Evolutionary conservation across 306 rosid species (phyloP), one percentile per base, ranked within the genome.

Genomic region (Gillenia trifoliata): DNA sequence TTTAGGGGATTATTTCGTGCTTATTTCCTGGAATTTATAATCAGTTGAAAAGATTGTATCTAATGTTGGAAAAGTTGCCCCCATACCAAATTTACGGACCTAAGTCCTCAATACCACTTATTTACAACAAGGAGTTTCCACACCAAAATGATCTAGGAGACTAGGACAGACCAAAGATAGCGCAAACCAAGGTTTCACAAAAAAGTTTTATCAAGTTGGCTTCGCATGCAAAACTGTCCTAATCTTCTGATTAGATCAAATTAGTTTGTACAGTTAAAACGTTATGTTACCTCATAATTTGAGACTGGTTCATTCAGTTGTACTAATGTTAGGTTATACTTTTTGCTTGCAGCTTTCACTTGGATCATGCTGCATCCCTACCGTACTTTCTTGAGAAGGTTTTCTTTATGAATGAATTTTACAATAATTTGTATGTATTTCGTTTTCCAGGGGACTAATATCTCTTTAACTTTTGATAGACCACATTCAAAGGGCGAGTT

Each of bases 361-460:
- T 94, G 85, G 98, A 94, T 75, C 98, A 94, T 56, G 92, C 98
- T 1, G 97, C 97, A 1, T 94, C 98, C 29, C 80, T 94, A 23
- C 98, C 98, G n/a, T 94, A 94, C 77, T 91, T 94, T 60, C 82
- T 94, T 40, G 88, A 94, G 80, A 93, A 91, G 94, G 94, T 89
- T 43, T 45, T 26, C 60, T 22, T 67, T 36, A 66, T 64, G 28
- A 19, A 22, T 66, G n/a, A 60, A 74, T 64, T 71, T 29, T 41
- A 16, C 22, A 41, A 43, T 31, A 49, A 28, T 69, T 8, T 4
- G 59, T 7, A 26, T 16, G 3, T 71, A 11, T 61, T 41, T 72
- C 47, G 22, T 30, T 19, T 45, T 61, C 26, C 25, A 36, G 34
- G 8, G 68, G 69, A 74, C 66, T 84, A 64, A 76, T 65, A 9